These are phyloP conservation scores for Hyphopichia homilentoma DNA, from an alignment of 805 yeast genomes.

Conservation along the genomic window DNA sequence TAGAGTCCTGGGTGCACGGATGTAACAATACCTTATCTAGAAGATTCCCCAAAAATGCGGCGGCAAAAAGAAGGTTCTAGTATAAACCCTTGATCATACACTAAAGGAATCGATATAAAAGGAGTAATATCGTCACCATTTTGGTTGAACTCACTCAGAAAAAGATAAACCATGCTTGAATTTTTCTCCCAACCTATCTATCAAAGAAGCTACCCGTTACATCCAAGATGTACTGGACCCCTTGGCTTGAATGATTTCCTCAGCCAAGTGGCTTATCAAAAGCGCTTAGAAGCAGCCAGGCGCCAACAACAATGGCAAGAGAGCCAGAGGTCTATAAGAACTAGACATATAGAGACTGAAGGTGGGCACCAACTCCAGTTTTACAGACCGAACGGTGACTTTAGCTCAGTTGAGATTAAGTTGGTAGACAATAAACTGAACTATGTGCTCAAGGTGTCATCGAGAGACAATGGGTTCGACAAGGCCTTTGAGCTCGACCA, in stretches of 20 bases:
- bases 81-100: too few relatives aligned
- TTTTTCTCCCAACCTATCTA: background rate
- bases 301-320: background rate
- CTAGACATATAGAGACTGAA: slow-evolving; percentile 22
- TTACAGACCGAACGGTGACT: slow-evolving; percentile 19
- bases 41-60: background rate
- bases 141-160: too few relatives aligned
- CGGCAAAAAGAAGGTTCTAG: background rate
- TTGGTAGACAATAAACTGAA: slow-evolving; percentile 12
- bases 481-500: slow-evolving; percentile 17
- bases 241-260: background rate
- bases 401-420: slow-evolving; percentile 17
- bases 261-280: background rate
- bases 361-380: slow-evolving; percentile 21
- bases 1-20: background rate
- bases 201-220: too few relatives aligned
- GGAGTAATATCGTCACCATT: too few relatives aligned
- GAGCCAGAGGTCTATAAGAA: slow-evolving; percentile 10
- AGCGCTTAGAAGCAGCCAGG: background rate
- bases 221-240: too few relatives aligned
- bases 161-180: background rate
- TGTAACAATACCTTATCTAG: background rate
- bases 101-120: too few relatives aligned
- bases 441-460: slow-evolving; percentile 10
- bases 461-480: slow-evolving; percentile 15